Evolutionary conservation across 371 early-diverging fungal species (phyloP).

Genomic region (Mortierella sp.): DNA sequence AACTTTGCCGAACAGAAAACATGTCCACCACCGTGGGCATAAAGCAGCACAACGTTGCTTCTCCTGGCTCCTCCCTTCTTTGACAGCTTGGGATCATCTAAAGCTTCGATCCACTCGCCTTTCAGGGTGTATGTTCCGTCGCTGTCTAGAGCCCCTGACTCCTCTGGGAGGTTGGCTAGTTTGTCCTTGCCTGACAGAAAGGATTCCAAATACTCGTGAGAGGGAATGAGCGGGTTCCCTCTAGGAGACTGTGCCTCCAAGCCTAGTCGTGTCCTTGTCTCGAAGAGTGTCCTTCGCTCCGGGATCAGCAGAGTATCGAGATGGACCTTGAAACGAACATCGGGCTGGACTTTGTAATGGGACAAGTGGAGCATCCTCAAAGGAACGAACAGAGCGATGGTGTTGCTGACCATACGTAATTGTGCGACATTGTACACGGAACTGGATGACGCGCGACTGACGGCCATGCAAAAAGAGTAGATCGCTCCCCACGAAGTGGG

Average conservation of each 20-base stretch:
- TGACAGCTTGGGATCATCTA: slow-evolving; percentile 14
- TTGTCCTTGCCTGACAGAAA: slow-evolving; percentile 19
- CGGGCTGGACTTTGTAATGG: slow-evolving; percentile 18
- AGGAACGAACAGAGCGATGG: slow-evolving; percentile 36
- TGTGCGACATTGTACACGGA: slow-evolving; percentile 29
- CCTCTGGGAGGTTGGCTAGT: slow-evolving; percentile 45
- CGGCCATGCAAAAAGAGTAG: slow-evolving; percentile 43
- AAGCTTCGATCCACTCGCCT: slow-evolving; percentile 51
- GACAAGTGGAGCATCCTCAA: slow-evolving; percentile 32
- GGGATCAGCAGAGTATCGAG: slow-evolving; percentile 29
- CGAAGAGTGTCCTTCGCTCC: slow-evolving; percentile 20
- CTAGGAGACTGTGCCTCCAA: background rate
- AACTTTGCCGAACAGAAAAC: slow-evolving; percentile 44
- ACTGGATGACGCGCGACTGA: slow-evolving; percentile 32
- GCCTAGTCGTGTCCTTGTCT: slow-evolving; percentile 19
- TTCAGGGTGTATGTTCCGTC: slow-evolving; percentile 36
- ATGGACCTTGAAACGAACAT: slow-evolving; percentile 35
- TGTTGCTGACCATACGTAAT: slow-evolving; percentile 43
- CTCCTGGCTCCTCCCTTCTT: slow-evolving; percentile 2
- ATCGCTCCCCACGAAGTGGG: slow-evolving; percentile 37
- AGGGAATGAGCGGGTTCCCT: slow-evolving; percentile 26
- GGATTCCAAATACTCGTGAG: slow-evolving; percentile 27
- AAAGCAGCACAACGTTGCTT: slow-evolving; percentile 40
- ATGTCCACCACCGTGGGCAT: slow-evolving; percentile 43
- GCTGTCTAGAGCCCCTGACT: slow-evolving; percentile 24